Conservation (phyloP, 495 filamentous ascomycete genomes). For the Acidiella bohemica region DNA sequence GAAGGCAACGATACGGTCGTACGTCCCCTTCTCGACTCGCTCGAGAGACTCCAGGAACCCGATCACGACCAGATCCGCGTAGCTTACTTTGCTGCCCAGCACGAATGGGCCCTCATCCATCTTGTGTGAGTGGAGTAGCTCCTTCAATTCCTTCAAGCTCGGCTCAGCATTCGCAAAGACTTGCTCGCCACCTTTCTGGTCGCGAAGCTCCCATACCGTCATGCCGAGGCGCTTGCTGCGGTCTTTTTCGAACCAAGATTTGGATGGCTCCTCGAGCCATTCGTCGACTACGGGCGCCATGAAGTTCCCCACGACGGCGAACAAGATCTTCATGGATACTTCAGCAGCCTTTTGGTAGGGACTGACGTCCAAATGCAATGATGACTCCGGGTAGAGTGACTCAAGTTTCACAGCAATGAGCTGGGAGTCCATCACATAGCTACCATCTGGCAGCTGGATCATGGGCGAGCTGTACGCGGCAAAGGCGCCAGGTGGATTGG, state of each 20-base stretch:
- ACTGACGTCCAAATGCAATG: constrained; percentile 37
- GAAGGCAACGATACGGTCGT: constrained; percentile 15
- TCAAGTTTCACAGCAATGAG: constrained; percentile 41
- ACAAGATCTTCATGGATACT: constrained; percentile 14
- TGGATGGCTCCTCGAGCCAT: constrained; percentile 31
- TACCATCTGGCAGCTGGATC: constrained; percentile 37
- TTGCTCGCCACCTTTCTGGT: constrained; percentile 29
- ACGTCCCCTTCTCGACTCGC: constrained; percentile 16
- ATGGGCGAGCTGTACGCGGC: constrained; percentile 42
- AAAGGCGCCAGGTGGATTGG: constrained; percentile 29
- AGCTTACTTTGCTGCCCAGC: constrained; percentile 27
- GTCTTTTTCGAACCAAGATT: constrained; percentile 34
- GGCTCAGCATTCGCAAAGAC: constrained; percentile 29
- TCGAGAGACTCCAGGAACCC: constrained; percentile 26
- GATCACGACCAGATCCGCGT: constrained; percentile 30
- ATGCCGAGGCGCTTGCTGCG: constrained; percentile 32
- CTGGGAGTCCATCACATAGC: constrained; percentile 40
- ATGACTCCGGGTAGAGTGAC: constrained; percentile 36
- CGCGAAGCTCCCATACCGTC: constrained; percentile 30
- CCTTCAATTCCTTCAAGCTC: constrained; percentile 30
- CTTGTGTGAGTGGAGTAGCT: constrained; percentile 29
- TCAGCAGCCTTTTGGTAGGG: constrained; percentile 25
- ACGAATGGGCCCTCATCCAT: constrained; percentile 42
- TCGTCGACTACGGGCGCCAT: constrained; percentile 26
- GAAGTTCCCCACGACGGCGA: constrained; percentile 20